Evolutionary conservation across 164 flowering plant species (phyloP).

Genomic region (Hamamelis virginiana): DNA sequence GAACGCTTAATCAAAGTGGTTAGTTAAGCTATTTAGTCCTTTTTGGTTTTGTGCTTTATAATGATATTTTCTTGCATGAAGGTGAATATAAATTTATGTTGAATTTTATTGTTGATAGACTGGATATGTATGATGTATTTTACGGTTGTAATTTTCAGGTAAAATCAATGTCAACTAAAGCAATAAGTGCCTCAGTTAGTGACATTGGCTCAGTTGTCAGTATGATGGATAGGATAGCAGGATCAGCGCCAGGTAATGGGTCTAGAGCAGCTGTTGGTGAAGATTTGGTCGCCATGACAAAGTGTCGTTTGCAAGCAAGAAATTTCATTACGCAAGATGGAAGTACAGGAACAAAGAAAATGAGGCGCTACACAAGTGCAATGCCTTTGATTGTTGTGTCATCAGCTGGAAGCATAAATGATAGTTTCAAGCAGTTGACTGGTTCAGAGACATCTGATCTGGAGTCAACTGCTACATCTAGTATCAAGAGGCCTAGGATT

Average conservation of each 20-base stretch:
- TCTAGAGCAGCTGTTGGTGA: slow-evolving; percentile 97
- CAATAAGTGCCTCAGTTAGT: slow-evolving; percentile 65
- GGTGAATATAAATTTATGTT: neutral
- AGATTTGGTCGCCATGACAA: slow-evolving; percentile 94
- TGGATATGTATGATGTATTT: neutral
- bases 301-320: slow-evolving; percentile 83
- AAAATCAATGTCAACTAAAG: slow-evolving; percentile 59
- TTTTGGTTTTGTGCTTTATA: neutral
- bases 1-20: slow-evolving; percentile 84
- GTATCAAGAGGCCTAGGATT: slow-evolving; percentile 54
- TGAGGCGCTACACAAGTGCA: slow-evolving; percentile 79
- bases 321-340: slow-evolving; percentile 65
- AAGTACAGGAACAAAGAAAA: slow-evolving; percentile 56
- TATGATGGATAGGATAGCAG: slow-evolving; percentile 84
- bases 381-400: slow-evolving; percentile 69
- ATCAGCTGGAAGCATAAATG: slow-evolving; percentile 64
- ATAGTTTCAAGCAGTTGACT: slow-evolving; percentile 49
- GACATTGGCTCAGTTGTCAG: slow-evolving; percentile 87
- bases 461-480: slow-evolving; percentile 87
- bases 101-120: neutral
- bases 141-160: slow-evolving; percentile 47
- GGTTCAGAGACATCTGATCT: slow-evolving; percentile 63
- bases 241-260: slow-evolving; percentile 92
- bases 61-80: neutral
- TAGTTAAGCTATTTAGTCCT: slow-evolving; percentile 23